These are phyloP conservation scores for Dictyophora rubrovolvata DNA, from an alignment of 768 basidiomycete species.

Conservation along the genomic window DNA sequence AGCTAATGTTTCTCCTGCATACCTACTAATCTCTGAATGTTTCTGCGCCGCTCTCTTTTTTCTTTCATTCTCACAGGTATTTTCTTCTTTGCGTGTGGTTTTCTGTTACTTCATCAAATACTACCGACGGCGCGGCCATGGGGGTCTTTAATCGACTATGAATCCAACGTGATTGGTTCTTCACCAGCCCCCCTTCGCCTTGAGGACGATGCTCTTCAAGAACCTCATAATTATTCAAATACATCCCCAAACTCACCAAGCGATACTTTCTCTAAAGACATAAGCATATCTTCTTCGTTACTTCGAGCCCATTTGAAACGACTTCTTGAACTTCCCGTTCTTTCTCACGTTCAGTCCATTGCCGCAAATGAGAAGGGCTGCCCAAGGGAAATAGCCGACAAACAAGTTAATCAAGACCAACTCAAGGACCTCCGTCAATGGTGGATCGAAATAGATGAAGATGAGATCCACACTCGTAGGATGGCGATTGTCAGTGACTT, in stretches of 20 bases:
- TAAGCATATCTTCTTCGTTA: neutral
- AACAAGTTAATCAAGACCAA: constrained; percentile 28
- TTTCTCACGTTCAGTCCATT: constrained; percentile 13
- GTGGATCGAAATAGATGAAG: constrained; percentile 19
- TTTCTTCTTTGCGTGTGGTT: neutral
- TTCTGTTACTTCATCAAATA: neutral
- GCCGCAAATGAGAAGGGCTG: constrained; percentile 17
- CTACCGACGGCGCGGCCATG: neutral
- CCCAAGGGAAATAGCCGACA: constrained; percentile 19
- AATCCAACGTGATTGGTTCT: neutral
- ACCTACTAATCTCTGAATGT: constrained; percentile 1
- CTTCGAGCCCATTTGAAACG: constrained; percentile 12
- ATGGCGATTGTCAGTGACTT: constrained; percentile 20
- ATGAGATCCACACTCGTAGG: constrained; percentile 19
- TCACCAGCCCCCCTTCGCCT: neutral
- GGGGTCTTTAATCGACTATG: neutral
- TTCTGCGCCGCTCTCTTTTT: constrained; percentile 9
- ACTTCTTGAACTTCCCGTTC: constrained; percentile 22
- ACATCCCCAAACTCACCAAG: neutral
- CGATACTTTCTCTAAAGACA: neutral
- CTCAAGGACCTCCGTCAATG: constrained; percentile 20
- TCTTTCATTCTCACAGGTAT: constrained; percentile 6
- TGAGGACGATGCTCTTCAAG: neutral
- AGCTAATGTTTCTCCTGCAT: no score
- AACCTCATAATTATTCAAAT: neutral